Percentiles rank a stretch among this genome's conserved stretches.
phyloP scores from a whole-genome alignment of 768 basidiomycete genomes.

The Psilocybe cubensis region DNA sequence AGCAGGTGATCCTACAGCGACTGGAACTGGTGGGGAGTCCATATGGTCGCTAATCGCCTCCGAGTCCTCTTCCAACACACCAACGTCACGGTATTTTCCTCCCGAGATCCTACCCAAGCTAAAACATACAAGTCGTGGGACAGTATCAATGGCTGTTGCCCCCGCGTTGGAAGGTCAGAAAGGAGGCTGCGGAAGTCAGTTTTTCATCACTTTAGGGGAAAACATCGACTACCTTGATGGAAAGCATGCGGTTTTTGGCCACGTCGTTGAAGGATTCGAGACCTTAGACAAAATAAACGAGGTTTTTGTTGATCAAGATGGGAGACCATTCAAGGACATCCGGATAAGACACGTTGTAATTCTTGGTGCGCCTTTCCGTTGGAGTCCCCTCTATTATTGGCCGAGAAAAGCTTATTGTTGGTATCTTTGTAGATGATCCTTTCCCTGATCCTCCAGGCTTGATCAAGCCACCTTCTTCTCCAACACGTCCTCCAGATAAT shows the following conservation, averaged over 20 bases:
- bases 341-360: conserved; percentile 95
- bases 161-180: conserved; percentile 68
- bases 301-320: conserved; percentile 85
- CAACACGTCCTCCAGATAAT: conserved; percentile 81
- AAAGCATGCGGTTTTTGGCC: conserved; percentile 91
- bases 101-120: conserved; percentile 81
- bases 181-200: conserved; percentile 89
- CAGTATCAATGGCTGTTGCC: conserved; percentile 97
- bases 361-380: conserved; percentile 59
- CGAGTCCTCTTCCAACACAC: conserved; percentile 36
- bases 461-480: conserved; percentile 71
- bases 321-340: conserved; percentile 91
- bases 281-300: conserved; percentile 94
- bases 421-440: conserved; percentile 75
- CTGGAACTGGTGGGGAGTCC: conserved; percentile 92
- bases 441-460: conserved; percentile 87
- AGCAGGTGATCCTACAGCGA: conserved; percentile 94
- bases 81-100: conserved; percentile 78
- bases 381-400: not conserved
- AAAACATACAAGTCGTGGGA: conserved; percentile 85
- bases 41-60: conserved; percentile 79
- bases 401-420: conserved; percentile 14
- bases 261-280: conserved; percentile 92
- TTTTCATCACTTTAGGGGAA: conserved; percentile 92
- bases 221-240: conserved; percentile 96